Base-by-base conservation (phyloP, 2,329 filamentous ascomycete species). In the Venturia carpophila region DNA sequence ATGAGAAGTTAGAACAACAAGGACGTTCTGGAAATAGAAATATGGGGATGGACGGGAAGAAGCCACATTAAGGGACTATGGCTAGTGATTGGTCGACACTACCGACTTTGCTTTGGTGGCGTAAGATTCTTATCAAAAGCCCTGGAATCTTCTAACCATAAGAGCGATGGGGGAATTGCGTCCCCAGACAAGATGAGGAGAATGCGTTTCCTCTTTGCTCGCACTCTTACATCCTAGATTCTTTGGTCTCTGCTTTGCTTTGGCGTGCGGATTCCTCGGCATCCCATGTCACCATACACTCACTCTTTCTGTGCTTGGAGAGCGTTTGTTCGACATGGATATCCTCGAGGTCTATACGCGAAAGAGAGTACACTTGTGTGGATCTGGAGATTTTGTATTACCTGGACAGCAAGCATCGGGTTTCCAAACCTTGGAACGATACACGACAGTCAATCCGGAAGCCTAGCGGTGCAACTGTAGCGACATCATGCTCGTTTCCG, bases 11-110 rank as follows among this genome's bases (percentile, higher is more conserved):
- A 24, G 11, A 17, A 2, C 42, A 47, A 11, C 24, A 21, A 11
- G 55, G 58, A 43, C 10, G 19, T 39, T 42, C 37, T 41, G 13
- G 21, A 61, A 61, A 61, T 41, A 27, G 58, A 61, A 61, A 61
- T 24, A 37, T 42, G 58, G 19, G 21, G 27, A 61, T 42, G n/a
- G 34, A 58, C 34, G 27, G 55, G 55, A 10, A n/a, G 5, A 21
- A 60, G 58, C 58, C 58, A 34, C 58, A 41, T 60, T 34, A 34
- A 19, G n/a, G n/a, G 21, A 41, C 42, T 41, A n/a, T 24, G 37
- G 24, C 4, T 30, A 4, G 6, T 61, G 58, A 61, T 61, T 61
- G 58, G 58, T 24, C 41, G 17, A 37, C 2, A 42, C 6, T 3
- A 19, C 5, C 5, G 27, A 30, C 3, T 17, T 55, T 55, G 27